Percentiles rank a stretch among this genome's conserved stretches.
Evolutionary conservation across 2,329 filamentous ascomycete genomes (phyloP).

Genomic region (Ceratocystis cacaofunesta): DNA sequence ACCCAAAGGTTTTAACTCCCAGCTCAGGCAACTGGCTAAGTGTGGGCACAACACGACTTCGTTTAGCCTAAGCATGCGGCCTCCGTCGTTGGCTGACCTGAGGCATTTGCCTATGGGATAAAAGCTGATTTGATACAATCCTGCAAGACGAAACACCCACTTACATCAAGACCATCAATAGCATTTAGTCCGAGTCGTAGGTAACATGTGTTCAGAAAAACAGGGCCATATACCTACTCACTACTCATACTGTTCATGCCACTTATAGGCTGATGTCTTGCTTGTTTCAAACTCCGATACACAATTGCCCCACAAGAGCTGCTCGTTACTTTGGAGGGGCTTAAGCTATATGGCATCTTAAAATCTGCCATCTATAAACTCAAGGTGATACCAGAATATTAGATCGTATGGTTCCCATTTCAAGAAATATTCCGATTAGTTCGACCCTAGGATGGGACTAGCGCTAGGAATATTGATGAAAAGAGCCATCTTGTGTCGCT

Average conservation of each 20-base stretch:
- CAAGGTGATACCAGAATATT: neutral
- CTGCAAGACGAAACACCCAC: neutral
- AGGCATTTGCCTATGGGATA: neutral
- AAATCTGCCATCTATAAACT: neutral
- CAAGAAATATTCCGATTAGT: neutral
- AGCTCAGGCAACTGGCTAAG: neutral
- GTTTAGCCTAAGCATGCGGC: neutral
- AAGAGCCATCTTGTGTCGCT: no score
- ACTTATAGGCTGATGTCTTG: neutral
- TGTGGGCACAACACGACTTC: slow-evolving; percentile 4
- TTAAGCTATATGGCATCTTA: neutral
- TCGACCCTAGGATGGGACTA: neutral
- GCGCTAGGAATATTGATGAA: no score
- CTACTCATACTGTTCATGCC: no score
- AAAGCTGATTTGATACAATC: neutral
- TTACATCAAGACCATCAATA: neutral
- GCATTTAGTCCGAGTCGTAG: neutral
- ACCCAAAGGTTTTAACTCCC: no score
- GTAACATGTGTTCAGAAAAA: neutral
- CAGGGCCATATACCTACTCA: neutral
- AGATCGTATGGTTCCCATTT: neutral
- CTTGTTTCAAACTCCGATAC: neutral
- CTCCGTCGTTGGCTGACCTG: neutral
- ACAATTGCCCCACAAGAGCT: neutral
- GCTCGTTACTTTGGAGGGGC: neutral